These are phyloP conservation scores for Tuber brumale DNA, from an alignment of 495 filamentous ascomycete species.

Conservation along the genomic window DNA sequence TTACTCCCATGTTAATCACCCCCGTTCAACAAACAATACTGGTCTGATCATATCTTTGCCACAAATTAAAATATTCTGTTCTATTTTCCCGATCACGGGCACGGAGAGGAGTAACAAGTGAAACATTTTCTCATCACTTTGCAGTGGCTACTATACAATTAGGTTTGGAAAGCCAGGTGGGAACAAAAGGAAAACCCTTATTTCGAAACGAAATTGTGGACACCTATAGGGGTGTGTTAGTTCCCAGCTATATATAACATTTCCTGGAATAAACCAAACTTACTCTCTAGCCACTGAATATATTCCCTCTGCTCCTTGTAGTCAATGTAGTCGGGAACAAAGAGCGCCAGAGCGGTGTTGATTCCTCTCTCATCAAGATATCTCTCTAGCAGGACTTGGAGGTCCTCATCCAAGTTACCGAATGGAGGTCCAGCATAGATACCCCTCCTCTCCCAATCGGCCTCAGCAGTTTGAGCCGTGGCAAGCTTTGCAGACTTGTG, in stretches of 20 bases:
- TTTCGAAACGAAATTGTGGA: constrained; percentile 27
- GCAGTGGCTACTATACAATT: constrained; percentile 26
- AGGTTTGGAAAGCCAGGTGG: constrained; percentile 12
- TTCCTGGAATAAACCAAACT: constrained; percentile 42
- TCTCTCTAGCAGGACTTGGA: constrained; percentile 83
- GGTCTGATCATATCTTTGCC: background rate
- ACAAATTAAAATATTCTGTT: background rate
- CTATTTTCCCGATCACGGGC: constrained; percentile 3
- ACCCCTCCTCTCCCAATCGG: constrained; percentile 62
- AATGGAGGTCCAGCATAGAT: constrained; percentile 90
- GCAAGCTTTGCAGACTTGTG: constrained; percentile 68
- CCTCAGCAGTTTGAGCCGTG: constrained; percentile 56
- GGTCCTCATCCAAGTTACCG: constrained; percentile 87
- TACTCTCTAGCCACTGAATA: constrained; percentile 78
- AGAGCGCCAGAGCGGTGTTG: constrained; percentile 76
- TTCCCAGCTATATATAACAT: background rate
- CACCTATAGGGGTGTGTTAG: constrained; percentile 16
- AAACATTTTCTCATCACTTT: constrained; percentile 3
- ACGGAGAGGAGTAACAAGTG: constrained; percentile 22
- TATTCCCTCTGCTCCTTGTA: constrained; percentile 99
- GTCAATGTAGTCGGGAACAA: constrained; percentile 94
- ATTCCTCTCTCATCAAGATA: constrained; percentile 93
- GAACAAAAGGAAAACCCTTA: constrained; percentile 10
- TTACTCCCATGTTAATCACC: constrained; percentile 2
- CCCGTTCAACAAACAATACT: background rate